Percentiles rank a stretch among this genome's conserved stretches.
Conservation (phyloP, 768 basidiomycete genomes). For the Lepiota brunneoincarnata region DNA sequence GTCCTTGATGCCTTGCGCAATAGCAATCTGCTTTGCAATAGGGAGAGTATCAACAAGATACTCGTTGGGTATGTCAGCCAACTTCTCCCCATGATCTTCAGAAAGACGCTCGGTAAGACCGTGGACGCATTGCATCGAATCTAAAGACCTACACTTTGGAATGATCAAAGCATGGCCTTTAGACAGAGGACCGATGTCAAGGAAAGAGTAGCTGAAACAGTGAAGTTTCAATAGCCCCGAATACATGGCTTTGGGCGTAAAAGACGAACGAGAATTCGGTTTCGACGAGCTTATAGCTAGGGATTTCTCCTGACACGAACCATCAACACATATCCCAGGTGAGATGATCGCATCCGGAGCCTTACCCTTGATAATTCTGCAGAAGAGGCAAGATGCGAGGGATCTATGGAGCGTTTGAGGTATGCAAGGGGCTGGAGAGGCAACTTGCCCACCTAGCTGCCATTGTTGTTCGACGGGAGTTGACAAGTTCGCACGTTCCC, state of each 20-base stretch:
- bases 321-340: background rate
- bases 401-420: conserved; percentile 32
- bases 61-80: conserved; percentile 87
- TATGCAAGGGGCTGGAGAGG: background rate
- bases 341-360: background rate
- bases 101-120: background rate
- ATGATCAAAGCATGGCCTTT: conserved; percentile 90
- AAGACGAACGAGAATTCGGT: conserved; percentile 63
- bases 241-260: no score
- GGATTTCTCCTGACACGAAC: conserved; percentile 70
- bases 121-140: background rate
- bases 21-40: conserved; percentile 83
- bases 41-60: conserved; percentile 75
- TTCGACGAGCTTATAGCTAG: conserved; percentile 82
- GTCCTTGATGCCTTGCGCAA: conserved; percentile 69
- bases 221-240: background rate
- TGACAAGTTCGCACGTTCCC: background rate
- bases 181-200: conserved; percentile 90
- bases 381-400: conserved; percentile 79
- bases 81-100: conserved; percentile 79
- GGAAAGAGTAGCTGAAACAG: conserved; percentile 69
- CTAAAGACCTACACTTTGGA: conserved; percentile 73
- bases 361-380: conserved; percentile 90
- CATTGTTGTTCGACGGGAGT: conserved; percentile 22
- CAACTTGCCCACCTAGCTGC: conserved; percentile 32